A percentile compares a stretch with the other conserved stretches of the same genome.
Conservation (phyloP, 306 rosid species). For the Fagus crenata region DNA sequence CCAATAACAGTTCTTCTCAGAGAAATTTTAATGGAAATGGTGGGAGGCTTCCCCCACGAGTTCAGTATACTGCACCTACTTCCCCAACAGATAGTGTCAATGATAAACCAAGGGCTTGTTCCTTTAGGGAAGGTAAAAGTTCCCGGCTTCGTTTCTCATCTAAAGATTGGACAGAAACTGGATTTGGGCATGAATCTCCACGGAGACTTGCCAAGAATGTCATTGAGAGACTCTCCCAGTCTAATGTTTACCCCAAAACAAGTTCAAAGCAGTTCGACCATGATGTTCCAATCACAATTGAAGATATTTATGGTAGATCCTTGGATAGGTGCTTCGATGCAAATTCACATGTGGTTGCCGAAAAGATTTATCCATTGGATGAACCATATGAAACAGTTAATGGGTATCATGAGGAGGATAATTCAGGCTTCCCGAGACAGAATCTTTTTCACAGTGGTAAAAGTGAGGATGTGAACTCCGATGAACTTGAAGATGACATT, state of each 20-base stretch:
- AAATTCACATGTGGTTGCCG: slow-evolving; percentile 44
- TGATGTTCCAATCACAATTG: slow-evolving; percentile 69
- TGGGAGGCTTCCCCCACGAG: slow-evolving; percentile 76
- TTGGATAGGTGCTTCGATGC: slow-evolving; percentile 49
- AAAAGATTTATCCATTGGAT: slow-evolving; percentile 42
- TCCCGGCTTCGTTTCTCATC: slow-evolving; percentile 48
- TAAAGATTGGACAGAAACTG: slow-evolving; percentile 67
- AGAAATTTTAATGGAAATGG: slow-evolving; percentile 45
- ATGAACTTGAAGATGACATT: slow-evolving; percentile 52
- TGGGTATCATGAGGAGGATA: slow-evolving; percentile 46
- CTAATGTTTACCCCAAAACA: slow-evolving; percentile 46
- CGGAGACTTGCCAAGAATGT: slow-evolving; percentile 83
- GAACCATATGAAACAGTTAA: slow-evolving; percentile 45
- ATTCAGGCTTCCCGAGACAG: slow-evolving; percentile 32
- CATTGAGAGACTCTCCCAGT: slow-evolving; percentile 77
- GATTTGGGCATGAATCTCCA: slow-evolving; percentile 74
- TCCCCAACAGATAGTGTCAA: slow-evolving; percentile 57
- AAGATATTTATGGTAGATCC: slow-evolving; percentile 67
- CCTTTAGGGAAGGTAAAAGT: slow-evolving; percentile 68
- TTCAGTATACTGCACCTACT: slow-evolving; percentile 61
- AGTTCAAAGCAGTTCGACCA: slow-evolving; percentile 45
- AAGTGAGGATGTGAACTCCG: slow-evolving; percentile 39
- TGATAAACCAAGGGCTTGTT: slow-evolving; percentile 60
- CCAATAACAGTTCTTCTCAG: slow-evolving; percentile 42
- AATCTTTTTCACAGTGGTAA: slow-evolving; percentile 20